A percentile compares a stretch with the other conserved stretches of the same genome.
Conservation (phyloP, 768 basidiomycete species). For the Daedalea quercina region DNA sequence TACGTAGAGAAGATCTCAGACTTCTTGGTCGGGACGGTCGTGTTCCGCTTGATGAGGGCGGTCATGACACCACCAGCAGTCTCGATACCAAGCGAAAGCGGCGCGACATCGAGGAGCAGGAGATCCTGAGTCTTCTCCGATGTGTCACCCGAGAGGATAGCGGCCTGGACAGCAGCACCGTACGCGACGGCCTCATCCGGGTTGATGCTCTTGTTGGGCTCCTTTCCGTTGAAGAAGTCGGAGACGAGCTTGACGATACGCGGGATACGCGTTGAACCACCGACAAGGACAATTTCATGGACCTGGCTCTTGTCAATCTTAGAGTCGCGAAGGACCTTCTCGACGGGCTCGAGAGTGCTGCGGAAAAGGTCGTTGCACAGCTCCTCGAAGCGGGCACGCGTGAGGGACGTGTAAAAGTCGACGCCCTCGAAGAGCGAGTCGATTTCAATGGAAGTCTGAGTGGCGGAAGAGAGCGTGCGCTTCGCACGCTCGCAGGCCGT, state of each 20-base stretch:
- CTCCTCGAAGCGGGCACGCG: constrained; percentile 97
- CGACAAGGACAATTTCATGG: constrained; percentile 96
- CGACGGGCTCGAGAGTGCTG: constrained; percentile 88
- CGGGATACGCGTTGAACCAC: constrained; percentile 98
- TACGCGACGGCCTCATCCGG: constrained; percentile 98
- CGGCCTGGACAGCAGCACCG: constrained; percentile 97
- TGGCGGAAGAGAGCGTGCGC: constrained; percentile 94
- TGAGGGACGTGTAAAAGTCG: constrained; percentile 97
- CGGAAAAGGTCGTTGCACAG: constrained; percentile 95
- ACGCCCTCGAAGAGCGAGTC: constrained; percentile 97
- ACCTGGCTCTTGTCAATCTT: constrained; percentile 97
- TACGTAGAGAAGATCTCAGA: constrained; percentile 98
- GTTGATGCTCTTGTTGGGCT: constrained; percentile 99
- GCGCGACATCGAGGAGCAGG: constrained; percentile 90
- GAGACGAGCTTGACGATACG: constrained; percentile 96
- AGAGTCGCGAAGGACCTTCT: constrained; percentile 96
- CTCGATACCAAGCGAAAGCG: constrained; percentile 91
- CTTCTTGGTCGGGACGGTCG: constrained; percentile 97
- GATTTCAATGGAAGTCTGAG: constrained; percentile 96
- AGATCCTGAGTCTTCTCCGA: constrained; percentile 98
- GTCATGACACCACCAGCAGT: constrained; percentile 99
- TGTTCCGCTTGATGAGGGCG: constrained; percentile 96
- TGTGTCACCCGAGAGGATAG: constrained; percentile 95
- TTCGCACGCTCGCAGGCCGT: constrained; percentile 99
- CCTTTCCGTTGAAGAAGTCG: constrained; percentile 98